Percentiles rank a stretch among this genome's conserved stretches.
Conservation (phyloP, 768 basidiomycete species). For the Phaeolepiota aurea region DNA sequence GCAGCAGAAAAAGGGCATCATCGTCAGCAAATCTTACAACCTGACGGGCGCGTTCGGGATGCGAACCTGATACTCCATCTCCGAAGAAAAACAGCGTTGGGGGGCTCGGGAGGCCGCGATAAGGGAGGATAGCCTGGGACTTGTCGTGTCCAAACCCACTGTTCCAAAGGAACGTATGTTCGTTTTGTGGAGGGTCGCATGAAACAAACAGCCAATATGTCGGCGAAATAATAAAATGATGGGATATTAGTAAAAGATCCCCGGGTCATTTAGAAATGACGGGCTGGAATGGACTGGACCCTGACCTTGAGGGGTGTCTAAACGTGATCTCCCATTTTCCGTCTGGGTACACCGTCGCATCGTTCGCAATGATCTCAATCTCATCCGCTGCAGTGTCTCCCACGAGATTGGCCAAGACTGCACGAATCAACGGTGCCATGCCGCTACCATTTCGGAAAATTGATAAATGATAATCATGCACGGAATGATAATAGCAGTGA, state of each 20-base stretch:
- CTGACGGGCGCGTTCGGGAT: neutral
- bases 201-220: conserved; percentile 2
- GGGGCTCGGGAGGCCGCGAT: conserved; percentile 56
- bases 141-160: conserved; percentile 95
- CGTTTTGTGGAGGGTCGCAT: too few species aligned
- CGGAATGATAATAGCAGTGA: neutral
- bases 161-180: too few species aligned
- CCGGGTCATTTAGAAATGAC: too few species aligned
- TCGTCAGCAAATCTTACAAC: neutral
- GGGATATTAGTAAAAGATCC: neutral
- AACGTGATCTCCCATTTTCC: conserved; percentile 79
- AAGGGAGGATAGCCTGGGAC: conserved; percentile 88
- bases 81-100: conserved; percentile 96
- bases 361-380: conserved; percentile 94
- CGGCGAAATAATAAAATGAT: neutral
- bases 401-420: conserved; percentile 77
- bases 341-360: conserved; percentile 56
- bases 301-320: conserved; percentile 80
- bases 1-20: neutral
- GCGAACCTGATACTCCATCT: conserved; percentile 88
- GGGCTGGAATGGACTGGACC: too few species aligned
- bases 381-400: conserved; percentile 62
- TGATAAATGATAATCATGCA: conserved; percentile 1
- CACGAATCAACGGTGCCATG: conserved; percentile 91
- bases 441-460: too few species aligned